A percentile compares a stretch with the other conserved stretches of the same genome.
Evolutionary conservation across 2,329 filamentous ascomycete genomes (phyloP).

Genomic region (Aspergillus felis): DNA sequence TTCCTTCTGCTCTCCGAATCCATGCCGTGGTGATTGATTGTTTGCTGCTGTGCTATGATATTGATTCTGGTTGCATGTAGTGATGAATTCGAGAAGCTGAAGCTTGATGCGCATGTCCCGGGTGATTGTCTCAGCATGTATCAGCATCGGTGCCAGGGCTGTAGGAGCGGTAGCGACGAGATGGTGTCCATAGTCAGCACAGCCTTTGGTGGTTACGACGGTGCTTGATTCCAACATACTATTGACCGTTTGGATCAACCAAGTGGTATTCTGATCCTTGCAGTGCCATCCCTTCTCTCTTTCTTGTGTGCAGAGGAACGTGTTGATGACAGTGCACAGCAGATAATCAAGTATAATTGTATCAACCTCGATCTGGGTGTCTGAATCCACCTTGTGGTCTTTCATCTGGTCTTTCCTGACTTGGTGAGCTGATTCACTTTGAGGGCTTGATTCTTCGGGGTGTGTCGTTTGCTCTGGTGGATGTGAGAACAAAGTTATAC

Average conservation of each 20-base stretch:
- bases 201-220: neutral
- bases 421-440: neutral
- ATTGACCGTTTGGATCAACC: conserved; percentile 21
- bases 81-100: conserved; percentile 45
- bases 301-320: conserved; percentile 35
- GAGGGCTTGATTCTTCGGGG: neutral
- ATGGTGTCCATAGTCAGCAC: neutral
- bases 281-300: conserved; percentile 3
- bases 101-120: conserved; percentile 46
- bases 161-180: neutral
- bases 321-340: conserved; percentile 44
- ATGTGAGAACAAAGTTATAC: neutral
- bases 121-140: conserved; percentile 35
- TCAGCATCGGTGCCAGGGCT: conserved; percentile 45
- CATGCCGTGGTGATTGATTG: neutral
- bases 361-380: conserved; percentile 47
- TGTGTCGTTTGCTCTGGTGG: neutral
- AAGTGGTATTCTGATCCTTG: conserved; percentile 15
- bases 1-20: neutral
- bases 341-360: conserved; percentile 56
- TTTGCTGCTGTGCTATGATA: neutral
- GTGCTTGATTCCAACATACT: conserved; percentile 20
- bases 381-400: conserved; percentile 21
- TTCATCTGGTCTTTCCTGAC: conserved; percentile 14
- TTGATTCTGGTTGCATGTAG: conserved; percentile 43